Percentiles rank a stretch among this genome's conserved stretches.
Evolutionary conservation across 2,329 filamentous ascomycete genomes (phyloP).

Genomic region (Pezizomycotina sp.): DNA sequence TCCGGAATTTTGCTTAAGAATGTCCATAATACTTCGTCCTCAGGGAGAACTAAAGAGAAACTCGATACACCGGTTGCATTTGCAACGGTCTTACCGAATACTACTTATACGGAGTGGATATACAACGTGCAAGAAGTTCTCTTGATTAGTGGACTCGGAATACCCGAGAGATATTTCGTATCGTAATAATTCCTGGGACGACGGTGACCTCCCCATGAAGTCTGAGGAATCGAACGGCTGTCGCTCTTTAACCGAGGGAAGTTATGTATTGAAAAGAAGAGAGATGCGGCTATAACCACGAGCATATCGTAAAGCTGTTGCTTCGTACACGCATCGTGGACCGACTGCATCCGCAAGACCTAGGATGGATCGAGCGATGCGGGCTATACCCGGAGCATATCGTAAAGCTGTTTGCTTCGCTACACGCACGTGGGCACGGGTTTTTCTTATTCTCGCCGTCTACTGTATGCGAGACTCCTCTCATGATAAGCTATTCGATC

Average conservation of each 20-base stretch:
- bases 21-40: no score
- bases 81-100: conserved; percentile 50
- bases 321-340: conserved; percentile 44
- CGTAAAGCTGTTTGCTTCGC: conserved; percentile 54
- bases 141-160: conserved; percentile 53
- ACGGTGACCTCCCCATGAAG: no score
- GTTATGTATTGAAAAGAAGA: conserved; percentile 34
- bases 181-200: no score
- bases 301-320: conserved; percentile 44
- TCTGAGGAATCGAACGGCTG: conserved; percentile 43
- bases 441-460: conserved; percentile 53
- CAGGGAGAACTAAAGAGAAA: no score
- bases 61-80: conserved; percentile 52
- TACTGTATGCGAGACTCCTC: no score
- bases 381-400: no score
- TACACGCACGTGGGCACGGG: conserved; percentile 45
- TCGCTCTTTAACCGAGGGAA: conserved; percentile 42
- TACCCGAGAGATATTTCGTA: no score
- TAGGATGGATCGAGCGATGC: no score
- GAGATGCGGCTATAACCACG: conserved; percentile 35
- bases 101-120: conserved; percentile 67
- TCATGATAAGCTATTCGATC: no score
- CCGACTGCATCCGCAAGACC: no score
- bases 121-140: conserved; percentile 53
- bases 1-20: no score